Evolutionary conservation across 805 yeast species (phyloP), one percentile per base, ranked within the genome.

Genomic region (Nakazawaea pomicola): DNA sequence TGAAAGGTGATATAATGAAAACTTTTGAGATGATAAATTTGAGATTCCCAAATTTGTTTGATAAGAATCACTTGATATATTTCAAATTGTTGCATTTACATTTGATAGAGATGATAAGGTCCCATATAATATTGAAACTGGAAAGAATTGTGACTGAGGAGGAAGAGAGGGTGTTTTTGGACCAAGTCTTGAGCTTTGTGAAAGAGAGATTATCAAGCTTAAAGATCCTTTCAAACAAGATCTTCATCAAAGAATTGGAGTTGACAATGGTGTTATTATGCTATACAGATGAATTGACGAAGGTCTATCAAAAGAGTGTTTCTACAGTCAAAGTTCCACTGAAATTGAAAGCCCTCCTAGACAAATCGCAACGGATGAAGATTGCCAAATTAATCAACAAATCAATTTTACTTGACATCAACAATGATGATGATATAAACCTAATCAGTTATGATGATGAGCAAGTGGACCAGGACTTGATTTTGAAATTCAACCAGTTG

Each of bases 261-360:
- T 65, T 80, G 33, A 80, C 95, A 2, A 85, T 89, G 93, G 87
- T 95, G 17, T 65, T 89, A 45, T 62, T 89, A 28, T 76, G 80
- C 50, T 75, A 72, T 53, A 70, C 72, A 28, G 54, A 52, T 17
- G 53, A 54, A 32, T 44, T 57, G 31, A 14, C 38, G 11, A 37
- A 40, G n/a, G 23, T 34, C 9, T 40, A 40, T 17, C 11, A 14
- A 9, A 29, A 23, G 35, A 42, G 20, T 14, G 15, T 14, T 8
- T 15, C 20, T 12, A 35, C 18, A 45, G 64, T 61, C 21, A 72
- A 63, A 36, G 54, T 81, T 25, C 89, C 88, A 0, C 61, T 61
- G 21, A 76, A 74, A 46, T 61, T 87, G 47, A 63, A 72, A 33
- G 64, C 64, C 17, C 60, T 86, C 30, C 68, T 83, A 55, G 78